Conservation (phyloP, 148 eudicot genomes). For the Pharnaceum exiguum region DNA sequence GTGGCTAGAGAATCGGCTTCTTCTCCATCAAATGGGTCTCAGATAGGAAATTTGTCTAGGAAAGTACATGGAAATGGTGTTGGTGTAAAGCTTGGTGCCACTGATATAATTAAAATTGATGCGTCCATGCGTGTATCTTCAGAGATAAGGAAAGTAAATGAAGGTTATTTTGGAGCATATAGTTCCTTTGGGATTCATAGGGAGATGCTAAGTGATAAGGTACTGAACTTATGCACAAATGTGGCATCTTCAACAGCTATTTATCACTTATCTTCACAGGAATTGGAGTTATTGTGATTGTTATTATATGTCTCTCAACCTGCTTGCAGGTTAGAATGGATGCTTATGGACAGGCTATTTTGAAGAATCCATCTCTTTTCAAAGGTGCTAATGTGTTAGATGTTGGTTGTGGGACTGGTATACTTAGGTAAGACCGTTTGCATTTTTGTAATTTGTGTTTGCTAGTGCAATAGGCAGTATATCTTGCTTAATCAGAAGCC, state of each 20-base stretch:
- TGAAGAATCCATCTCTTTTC: conserved; percentile 74
- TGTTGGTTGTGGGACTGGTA: conserved; percentile 98
- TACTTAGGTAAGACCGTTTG: conserved; percentile 60
- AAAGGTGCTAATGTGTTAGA: conserved; percentile 72
- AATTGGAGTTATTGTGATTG: background rate
- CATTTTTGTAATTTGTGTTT: too few relatives aligned
- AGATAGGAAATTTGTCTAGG: conserved; percentile 9
- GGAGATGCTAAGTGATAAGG: conserved; percentile 99
- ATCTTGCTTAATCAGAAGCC: background rate
- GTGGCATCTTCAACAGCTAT: background rate
- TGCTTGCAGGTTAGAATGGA: conserved; percentile 74
- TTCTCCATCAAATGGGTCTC: conserved; percentile 15
- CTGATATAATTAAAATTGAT: conserved; percentile 19
- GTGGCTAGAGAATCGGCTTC: conserved; percentile 25
- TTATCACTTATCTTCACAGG: too few relatives aligned
- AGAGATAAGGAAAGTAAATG: conserved; percentile 55
- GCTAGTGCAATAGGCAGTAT: too few relatives aligned
- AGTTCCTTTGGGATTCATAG: conserved; percentile 94
- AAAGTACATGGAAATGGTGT: conserved; percentile 23
- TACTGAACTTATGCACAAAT: conserved; percentile 13
- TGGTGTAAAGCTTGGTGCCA: conserved; percentile 5
- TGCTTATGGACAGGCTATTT: conserved; percentile 79
- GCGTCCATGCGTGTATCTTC: conserved; percentile 22
- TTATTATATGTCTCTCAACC: background rate
- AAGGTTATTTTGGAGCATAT: conserved; percentile 80